Evolutionary conservation across 768 basidiomycete species (phyloP).

Genomic region (Phallus indusiatus): DNA sequence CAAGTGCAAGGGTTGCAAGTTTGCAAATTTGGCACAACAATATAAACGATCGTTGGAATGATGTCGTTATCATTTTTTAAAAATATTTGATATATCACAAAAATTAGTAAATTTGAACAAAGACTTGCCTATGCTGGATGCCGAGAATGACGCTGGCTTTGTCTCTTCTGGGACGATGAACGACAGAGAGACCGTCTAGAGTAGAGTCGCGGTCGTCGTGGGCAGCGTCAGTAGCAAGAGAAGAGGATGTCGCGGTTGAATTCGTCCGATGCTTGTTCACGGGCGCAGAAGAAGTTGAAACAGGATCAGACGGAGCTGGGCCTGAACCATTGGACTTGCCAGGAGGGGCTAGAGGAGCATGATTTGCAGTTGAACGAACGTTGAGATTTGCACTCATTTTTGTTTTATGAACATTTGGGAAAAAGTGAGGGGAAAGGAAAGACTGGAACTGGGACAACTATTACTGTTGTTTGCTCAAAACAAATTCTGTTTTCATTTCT

Average conservation of each 20-base stretch:
- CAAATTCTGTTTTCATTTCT: not conserved
- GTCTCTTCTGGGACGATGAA: conserved; percentile 38
- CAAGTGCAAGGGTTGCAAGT: not conserved
- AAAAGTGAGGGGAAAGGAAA: not conserved
- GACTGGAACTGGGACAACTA: not conserved
- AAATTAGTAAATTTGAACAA: not conserved
- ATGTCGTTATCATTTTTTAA: no score
- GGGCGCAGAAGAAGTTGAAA: conserved; percentile 5
- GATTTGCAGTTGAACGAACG: not conserved
- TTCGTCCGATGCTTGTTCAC: not conserved
- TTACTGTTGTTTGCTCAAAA: no score
- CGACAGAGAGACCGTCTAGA: conserved; percentile 25
- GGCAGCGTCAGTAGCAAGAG: conserved; percentile 18
- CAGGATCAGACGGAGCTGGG: not conserved
- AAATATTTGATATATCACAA: not conserved
- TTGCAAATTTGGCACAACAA: not conserved
- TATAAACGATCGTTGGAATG: not conserved
- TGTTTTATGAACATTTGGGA: not conserved
- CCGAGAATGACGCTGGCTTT: conserved; percentile 75
- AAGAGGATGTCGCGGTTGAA: conserved; percentile 17
- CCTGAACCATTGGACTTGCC: not conserved
- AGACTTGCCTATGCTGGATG: conserved; percentile 40
- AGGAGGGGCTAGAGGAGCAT: not conserved
- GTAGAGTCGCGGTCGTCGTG: conserved; percentile 7
- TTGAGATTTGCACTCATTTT: conserved; percentile 1